These are phyloP conservation scores for Apophysomyces variabilis DNA, from an alignment of 371 early-diverging fungal genomes.

Conservation along the genomic window DNA sequence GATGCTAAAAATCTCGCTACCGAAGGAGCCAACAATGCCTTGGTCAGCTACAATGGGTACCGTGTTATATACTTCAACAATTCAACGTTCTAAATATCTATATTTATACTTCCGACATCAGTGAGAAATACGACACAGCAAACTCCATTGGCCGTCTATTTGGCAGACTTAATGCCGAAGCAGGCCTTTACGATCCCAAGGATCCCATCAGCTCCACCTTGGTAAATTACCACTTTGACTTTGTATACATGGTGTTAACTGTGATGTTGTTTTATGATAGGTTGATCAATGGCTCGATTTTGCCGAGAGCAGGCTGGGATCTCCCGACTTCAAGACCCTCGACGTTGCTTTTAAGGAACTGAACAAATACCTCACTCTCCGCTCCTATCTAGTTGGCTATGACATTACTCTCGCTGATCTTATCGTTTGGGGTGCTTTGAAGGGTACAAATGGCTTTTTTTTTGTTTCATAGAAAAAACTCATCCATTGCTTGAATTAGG, in stretches of 20 bases:
- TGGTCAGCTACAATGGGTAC: conserved; percentile 47
- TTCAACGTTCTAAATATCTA: not conserved
- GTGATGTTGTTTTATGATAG: conserved; percentile 22
- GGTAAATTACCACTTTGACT: conserved; percentile 19
- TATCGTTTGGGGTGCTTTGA: conserved; percentile 88
- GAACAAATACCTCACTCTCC: conserved; percentile 78
- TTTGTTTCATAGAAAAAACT: conserved; percentile 7
- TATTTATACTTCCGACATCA: conserved; percentile 10
- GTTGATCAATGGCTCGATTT: conserved; percentile 72
- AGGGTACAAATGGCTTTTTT: conserved; percentile 41
- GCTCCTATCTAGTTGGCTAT: conserved; percentile 87
- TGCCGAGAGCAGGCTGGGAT: conserved; percentile 59
- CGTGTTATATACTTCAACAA: not conserved
- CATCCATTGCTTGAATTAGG: conserved; percentile 2
- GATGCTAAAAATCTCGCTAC: conserved; percentile 44
- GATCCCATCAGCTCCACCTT: conserved; percentile 50
- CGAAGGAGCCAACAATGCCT: conserved; percentile 39
- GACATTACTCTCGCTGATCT: conserved; percentile 81
- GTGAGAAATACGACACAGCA: conserved; percentile 48
- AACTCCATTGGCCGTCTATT: conserved; percentile 50
- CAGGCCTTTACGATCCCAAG: conserved; percentile 42
- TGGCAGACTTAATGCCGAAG: conserved; percentile 43
- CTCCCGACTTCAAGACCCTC: conserved; percentile 76
- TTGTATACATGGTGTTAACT: not conserved
- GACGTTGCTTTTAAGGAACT: conserved; percentile 69